These are phyloP conservation scores for Curvularia sp. DNA, from an alignment of 2,329 filamentous ascomycete genomes.

Conservation along the genomic window DNA sequence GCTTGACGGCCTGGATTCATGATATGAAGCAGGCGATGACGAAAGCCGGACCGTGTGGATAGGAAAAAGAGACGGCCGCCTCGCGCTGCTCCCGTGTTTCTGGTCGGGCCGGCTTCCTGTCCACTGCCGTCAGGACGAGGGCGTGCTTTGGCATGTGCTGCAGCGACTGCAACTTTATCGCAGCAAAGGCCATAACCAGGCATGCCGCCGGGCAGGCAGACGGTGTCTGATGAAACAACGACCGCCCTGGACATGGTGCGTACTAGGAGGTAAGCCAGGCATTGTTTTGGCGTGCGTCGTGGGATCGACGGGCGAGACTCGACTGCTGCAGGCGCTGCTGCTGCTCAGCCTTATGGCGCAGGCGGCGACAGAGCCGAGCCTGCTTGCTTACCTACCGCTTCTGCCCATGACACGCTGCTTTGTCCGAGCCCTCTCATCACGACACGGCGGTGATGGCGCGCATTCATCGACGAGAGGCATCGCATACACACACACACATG, in stretches of 20 bases:
- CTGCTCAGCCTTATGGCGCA: slow-evolving; percentile 45
- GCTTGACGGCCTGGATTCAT: no score
- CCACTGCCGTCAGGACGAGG: slow-evolving; percentile 20
- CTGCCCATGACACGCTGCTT: background rate
- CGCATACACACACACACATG: background rate
- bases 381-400: slow-evolving; percentile 7
- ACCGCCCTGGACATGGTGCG: slow-evolving; percentile 15
- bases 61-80: background rate
- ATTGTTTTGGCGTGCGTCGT: slow-evolving; percentile 23
- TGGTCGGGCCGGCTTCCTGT: slow-evolving; percentile 40
- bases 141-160: slow-evolving; percentile 32
- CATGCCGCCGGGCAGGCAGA: slow-evolving; percentile 16
- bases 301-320: slow-evolving; percentile 29
- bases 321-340: slow-evolving; percentile 20
- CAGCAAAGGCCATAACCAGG: slow-evolving; percentile 11
- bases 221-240: slow-evolving; percentile 30
- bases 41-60: background rate
- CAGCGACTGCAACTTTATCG: slow-evolving; percentile 19
- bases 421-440: background rate
- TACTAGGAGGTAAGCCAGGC: slow-evolving; percentile 9
- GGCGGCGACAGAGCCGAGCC: slow-evolving; percentile 18
- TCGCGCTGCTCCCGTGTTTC: slow-evolving; percentile 13
- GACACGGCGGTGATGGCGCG: background rate
- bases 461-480: no score
- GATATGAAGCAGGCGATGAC: background rate